phyloP scores from a whole-genome alignment of 345 rosid species.

The Conringia planisiliqua region DNA sequence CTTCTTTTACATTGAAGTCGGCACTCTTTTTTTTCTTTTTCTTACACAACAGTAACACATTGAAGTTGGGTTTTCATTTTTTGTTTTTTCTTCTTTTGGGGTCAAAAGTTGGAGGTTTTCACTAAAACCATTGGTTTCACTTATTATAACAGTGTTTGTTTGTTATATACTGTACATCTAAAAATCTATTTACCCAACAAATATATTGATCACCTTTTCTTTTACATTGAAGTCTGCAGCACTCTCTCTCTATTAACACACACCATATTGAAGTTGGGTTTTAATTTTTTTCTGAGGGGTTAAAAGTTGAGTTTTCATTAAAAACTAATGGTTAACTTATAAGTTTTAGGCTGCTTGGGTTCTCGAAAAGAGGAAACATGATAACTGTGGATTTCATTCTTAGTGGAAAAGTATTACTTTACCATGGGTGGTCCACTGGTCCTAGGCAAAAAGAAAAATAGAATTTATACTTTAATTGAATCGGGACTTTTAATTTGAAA shows the following conservation, averaged over 20 bases:
- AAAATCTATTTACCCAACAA: background rate
- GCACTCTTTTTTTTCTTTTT: background rate
- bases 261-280: background rate
- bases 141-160: background rate
- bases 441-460: background rate
- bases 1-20: background rate
- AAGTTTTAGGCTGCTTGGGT: background rate
- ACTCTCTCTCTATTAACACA: background rate
- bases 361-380: background rate
- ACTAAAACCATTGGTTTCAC: too few species aligned
- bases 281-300: too few species aligned
- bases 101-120: too few species aligned
- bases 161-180: background rate
- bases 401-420: background rate
- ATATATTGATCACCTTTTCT: too few species aligned
- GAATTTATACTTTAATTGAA: background rate
- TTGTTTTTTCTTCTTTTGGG: too few species aligned
- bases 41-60: too few species aligned
- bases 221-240: background rate
- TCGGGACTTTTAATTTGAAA: background rate
- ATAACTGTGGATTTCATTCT: slow-evolving; percentile 13
- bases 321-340: background rate
- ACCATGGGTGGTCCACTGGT: slow-evolving; percentile 9
- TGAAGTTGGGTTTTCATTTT: too few species aligned
- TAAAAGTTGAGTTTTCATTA: background rate